phyloP scores from a whole-genome alignment of 129 eudicot genomes.

The Helianthus tuberosus region DNA sequence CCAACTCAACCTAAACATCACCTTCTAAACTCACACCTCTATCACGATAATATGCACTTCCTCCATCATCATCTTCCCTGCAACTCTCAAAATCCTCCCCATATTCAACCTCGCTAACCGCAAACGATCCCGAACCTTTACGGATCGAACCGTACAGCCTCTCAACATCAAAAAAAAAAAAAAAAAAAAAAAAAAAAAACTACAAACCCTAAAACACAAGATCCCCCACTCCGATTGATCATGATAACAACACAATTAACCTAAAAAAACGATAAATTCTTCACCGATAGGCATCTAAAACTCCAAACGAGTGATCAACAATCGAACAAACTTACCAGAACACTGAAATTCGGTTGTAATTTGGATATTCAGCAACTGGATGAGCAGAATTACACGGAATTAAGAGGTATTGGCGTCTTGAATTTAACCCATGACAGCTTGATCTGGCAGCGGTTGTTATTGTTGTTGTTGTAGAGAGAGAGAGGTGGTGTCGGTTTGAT shows the following conservation, averaged over 20 bases:
- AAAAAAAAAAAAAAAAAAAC: not conserved
- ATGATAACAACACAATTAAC: slow-evolving; percentile 19
- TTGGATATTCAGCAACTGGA: not conserved
- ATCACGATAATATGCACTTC: slow-evolving; percentile 47
- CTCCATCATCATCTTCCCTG: slow-evolving; percentile 35
- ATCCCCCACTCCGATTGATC: slow-evolving; percentile 8
- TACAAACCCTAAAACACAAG: slow-evolving; percentile 20
- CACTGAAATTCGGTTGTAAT: too few species aligned
- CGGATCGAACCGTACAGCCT: too few species aligned
- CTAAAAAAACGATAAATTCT: not conserved
- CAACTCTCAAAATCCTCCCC: slow-evolving; percentile 9
- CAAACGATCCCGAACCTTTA: too few species aligned
- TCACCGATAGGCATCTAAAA: slow-evolving; percentile 6
- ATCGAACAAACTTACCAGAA: not conserved
- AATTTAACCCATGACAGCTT: too few species aligned
- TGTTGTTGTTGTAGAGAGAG: not conserved
- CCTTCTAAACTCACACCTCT: slow-evolving; percentile 71
- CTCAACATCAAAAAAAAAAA: not conserved
- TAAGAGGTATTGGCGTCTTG: not conserved
- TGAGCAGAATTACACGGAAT: not conserved
- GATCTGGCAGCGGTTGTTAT: slow-evolving; percentile 22
- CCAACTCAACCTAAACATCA: slow-evolving; percentile 65
- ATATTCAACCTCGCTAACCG: slow-evolving; percentile 38
- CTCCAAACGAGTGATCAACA: not conserved
- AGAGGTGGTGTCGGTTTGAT: too few species aligned